Evolutionary conservation across 169 alveolate genomes (phyloP), one percentile per base, ranked within the genome.

Genomic region (Plasmodium gonderi): DNA sequence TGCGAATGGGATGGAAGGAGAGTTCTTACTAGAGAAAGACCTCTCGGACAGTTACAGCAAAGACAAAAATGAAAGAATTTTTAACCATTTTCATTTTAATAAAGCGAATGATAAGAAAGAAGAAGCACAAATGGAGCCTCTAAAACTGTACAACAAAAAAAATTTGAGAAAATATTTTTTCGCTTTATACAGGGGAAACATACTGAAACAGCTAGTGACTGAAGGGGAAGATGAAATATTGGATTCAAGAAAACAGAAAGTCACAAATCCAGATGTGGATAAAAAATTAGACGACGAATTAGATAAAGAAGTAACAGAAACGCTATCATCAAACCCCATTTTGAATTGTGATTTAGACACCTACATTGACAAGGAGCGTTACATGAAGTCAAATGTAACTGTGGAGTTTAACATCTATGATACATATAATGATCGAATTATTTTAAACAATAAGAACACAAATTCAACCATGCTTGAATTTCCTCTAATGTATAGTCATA

Each of bases 401-500:
- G 9, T 90, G 8, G 94, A 90, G n/a, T 90, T 90, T 42, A 90
- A 90, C 60, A 77, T 90, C 31, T 90, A 90, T 51, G 94, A 90
- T 60, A 65, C 82, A 14, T 76, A 29, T 67, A 90, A 36, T n/a
- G 94, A 90, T 45, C 67, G 38, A 33, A 79, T 90, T 8, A 45
- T 90, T 23, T 23, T 90, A 42, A 90, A 78, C 23, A 90, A 90
- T 67, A 77, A 78, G 38, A 78, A 76, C 6, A 90, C 94, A 6
- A 90, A 90, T n/a, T 90, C 94, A 0, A 90, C 91, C 31, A 90
- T 90, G 94, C 12, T 90, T 9, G 94, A 90, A 45, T 90, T 90
- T 36, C 94, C 94, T 6, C 60, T 90, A 3, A 42, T 90, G 54
- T 64, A 77, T 17, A 78, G 94, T 44, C 94, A 90, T 31, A 45